A percentile compares a stretch with the other conserved stretches of the same genome.
Conservation (phyloP, 208 protist genomes). For the Acanthamoeba culbertsoni region DNA sequence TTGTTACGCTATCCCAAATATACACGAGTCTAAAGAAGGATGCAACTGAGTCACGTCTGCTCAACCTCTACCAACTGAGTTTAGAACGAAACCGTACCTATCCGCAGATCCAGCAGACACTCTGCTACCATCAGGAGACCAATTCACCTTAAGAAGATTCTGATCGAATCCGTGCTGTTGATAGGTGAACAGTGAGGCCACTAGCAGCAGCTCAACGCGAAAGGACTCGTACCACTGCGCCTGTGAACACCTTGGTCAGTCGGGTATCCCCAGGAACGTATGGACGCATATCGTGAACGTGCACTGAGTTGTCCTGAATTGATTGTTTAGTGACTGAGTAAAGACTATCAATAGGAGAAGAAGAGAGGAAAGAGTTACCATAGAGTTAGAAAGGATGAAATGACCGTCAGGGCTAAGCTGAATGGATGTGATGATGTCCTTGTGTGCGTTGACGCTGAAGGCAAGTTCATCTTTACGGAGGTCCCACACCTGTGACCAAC, state of each 20-base stretch:
- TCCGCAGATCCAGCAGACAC: constrained; percentile 74
- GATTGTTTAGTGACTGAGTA: neutral
- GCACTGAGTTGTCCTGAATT: constrained; percentile 77
- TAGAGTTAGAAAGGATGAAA: constrained; percentile 81
- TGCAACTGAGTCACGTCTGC: neutral
- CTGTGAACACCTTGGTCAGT: constrained; percentile 56
- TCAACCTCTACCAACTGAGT: neutral
- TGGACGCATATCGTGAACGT: constrained; percentile 80
- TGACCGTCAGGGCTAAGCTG: constrained; percentile 77
- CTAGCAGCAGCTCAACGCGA: neutral
- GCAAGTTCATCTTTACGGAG: constrained; percentile 56
- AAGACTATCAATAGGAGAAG: neutral
- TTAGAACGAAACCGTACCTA: neutral
- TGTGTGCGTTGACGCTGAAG: constrained; percentile 67
- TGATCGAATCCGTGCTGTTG: constrained; percentile 81
- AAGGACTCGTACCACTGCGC: neutral
- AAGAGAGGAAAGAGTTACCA: constrained; percentile 59
- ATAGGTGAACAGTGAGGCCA: neutral
- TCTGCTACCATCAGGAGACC: constrained; percentile 75
- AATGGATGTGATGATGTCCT: constrained; percentile 76
- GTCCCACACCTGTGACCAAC: constrained; percentile 70
- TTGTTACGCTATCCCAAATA: constrained; percentile 71
- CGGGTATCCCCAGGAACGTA: constrained; percentile 61
- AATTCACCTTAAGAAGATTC: constrained; percentile 73
- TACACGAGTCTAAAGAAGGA: constrained; percentile 66